Evolutionary conservation across 2,329 filamentous ascomycete genomes (phyloP), one percentile per base, ranked within the genome.

Genomic region (Cryphonectria naterciae): DNA sequence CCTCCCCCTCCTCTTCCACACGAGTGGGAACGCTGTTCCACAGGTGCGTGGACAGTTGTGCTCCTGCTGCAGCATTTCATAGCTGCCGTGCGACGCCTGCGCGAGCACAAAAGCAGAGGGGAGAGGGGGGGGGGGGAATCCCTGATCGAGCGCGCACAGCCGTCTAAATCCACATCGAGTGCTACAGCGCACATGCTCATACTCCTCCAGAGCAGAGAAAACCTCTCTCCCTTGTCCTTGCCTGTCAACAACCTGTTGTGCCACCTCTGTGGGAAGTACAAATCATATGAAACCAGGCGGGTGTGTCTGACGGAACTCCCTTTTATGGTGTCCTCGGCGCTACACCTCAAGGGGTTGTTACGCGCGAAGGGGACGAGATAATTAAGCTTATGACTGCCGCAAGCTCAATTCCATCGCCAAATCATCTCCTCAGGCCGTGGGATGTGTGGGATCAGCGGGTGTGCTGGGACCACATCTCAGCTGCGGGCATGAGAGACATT

Each of bases 131-230:
- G 10, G 8, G 72, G 66, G 72, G 73, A 74, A 63, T 69, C 73
- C 78, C 79, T 79, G 78, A 78, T 79, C 78, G 74, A 77, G 78
- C 19, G 80, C 78, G 77, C 73, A 79, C 76, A 79, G 74, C 79
- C 79, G 79, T 67, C 46, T 49, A 72, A 64, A 70, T 75, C 74
- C 74, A 75, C 73, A 72, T 68, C 74, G 73, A 32, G 76, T 76
- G 72, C 69, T 74, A 76, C 77, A 68, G 65, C 73, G 60, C 71
- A 35, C 70, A 70, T 66, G 70, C 65, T 35, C 54, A 58, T 68
- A 70, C 67, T 32, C 28, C 25, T 8, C 54, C 54, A 58, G 54
- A 32, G 25, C 15, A 73, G 63, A 19, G 17, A 17, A 49, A 49
- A 6, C 17, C 15, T 49, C 46, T 68, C 72, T 67, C 70, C 73